Base-by-base conservation (phyloP, 495 filamentous ascomycete species). In the Penicillium coprophilum region DNA sequence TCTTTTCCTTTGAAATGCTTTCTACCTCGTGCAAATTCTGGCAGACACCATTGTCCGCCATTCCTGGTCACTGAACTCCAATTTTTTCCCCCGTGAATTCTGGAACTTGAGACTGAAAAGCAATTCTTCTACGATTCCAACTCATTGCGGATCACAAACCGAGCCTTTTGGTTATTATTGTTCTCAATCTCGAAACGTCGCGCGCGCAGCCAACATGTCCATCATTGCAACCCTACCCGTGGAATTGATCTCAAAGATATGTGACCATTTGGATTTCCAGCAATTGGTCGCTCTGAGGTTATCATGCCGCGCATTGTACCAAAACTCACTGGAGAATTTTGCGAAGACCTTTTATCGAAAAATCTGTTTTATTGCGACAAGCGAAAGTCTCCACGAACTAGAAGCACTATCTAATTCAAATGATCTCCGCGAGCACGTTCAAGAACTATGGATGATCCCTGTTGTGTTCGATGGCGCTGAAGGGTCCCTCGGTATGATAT, bases 321-420 rank as follows among this genome's bases (percentile, higher is more conserved):
- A 45, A 49, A 43, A 4, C 15, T 54, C 60, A 50, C 47, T 53
- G n/a, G 53, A 55, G 30, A 51, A 41, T 52, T 63, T 63, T 20
- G 32, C 48, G 32, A 15, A 45, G 30, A 30, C 46, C 24, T 59
- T n/a, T 53, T 57, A n/a, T 40, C 30, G 21, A 53, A 59, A 23
- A 48, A 60, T 63, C 20, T 24, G 49, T 30, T 63, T 63, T 47
- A 60, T 63, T 48, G 60, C 50, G 43, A 63, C 53, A 57, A 63
- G 56, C 48, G 60, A 63, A 36, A 50, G 56, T 55, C 60, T 63
- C 44, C 23, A 47, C 19, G 48, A 56, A 59, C 23, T 63, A 12
- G 57, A 60, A 56, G 43, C 27, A 46, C 30, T 59, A 31, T 50
- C 60, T 36, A 39, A 39, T 40, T 52, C 41, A 53, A 48, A 60